Evolutionary conservation across 2,329 filamentous ascomycete genomes (phyloP).

Genomic region (Rutstroemia sydowiana): DNA sequence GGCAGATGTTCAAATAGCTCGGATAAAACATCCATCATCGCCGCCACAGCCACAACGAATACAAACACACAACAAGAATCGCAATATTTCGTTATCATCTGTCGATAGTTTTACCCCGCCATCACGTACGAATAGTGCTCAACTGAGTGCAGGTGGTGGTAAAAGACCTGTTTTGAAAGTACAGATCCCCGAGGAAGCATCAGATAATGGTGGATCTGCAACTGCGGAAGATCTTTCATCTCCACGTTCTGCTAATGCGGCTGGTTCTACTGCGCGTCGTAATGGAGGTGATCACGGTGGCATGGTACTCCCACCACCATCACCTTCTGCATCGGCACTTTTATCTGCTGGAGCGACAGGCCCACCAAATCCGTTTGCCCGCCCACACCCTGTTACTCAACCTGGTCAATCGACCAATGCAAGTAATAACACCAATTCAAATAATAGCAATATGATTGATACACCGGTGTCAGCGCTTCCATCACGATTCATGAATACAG

Average conservation of each 20-base stretch:
- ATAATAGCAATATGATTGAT: slow-evolving; percentile 46
- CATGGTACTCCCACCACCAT: slow-evolving; percentile 85
- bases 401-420: slow-evolving; percentile 28
- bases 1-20: slow-evolving; percentile 51
- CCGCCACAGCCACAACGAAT: slow-evolving; percentile 42
- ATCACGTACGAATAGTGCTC: slow-evolving; percentile 69
- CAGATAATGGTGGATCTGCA: slow-evolving; percentile 62
- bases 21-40: slow-evolving; percentile 48
- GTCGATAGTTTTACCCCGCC: slow-evolving; percentile 64
- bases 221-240: slow-evolving; percentile 61
- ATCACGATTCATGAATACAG: slow-evolving; percentile 81
- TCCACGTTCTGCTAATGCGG: slow-evolving; percentile 23
- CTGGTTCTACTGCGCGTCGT: slow-evolving; percentile 20
- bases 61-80: slow-evolving; percentile 38
- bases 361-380: slow-evolving; percentile 90
- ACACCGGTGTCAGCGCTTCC: slow-evolving; percentile 93
- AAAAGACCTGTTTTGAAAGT: slow-evolving; percentile 82
- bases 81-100: slow-evolving; percentile 39
- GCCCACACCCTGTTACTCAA: slow-evolving; percentile 65
- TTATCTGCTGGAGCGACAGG: slow-evolving; percentile 87
- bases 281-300: slow-evolving; percentile 33
- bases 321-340: slow-evolving; percentile 70
- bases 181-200: slow-evolving; percentile 88
- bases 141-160: slow-evolving; percentile 46
- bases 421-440: slow-evolving; percentile 35